Conservation (phyloP, 225 moss, liverwort and hornwort species). For the Neckera pumila region DNA sequence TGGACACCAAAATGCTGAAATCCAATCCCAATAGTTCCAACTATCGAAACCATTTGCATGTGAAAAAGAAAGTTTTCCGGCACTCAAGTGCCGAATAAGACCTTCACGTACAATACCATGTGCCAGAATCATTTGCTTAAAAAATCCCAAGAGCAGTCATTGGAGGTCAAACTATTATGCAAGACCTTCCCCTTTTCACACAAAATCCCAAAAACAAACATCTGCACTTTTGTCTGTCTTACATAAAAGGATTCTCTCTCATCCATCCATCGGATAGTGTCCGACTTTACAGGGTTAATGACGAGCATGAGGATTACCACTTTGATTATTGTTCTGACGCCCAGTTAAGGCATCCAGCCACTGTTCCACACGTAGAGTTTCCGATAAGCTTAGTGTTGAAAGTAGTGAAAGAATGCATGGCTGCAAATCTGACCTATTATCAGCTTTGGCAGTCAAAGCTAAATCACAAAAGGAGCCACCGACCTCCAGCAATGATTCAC, state of each 20-base stretch:
- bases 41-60: too few species aligned
- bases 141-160: background rate
- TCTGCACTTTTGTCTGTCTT: too few species aligned
- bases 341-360: background rate
- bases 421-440: background rate
- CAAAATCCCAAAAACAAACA: background rate
- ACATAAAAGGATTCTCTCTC: background rate
- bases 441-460: background rate
- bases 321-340: background rate
- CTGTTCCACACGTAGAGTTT: background rate
- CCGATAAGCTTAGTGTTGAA: background rate
- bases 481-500: background rate
- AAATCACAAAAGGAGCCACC: background rate
- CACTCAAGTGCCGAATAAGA: too few species aligned
- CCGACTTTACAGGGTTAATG: background rate
- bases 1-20: too few species aligned
- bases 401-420: background rate
- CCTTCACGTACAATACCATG: too few species aligned
- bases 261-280: background rate
- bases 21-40: too few species aligned
- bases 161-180: too few species aligned
- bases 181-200: background rate
- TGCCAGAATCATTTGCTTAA: background rate
- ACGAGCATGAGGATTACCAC: background rate
- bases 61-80: too few species aligned